phyloP scores from a whole-genome alignment of 768 basidiomycete genomes.

The Tulasnella sp. region DNA sequence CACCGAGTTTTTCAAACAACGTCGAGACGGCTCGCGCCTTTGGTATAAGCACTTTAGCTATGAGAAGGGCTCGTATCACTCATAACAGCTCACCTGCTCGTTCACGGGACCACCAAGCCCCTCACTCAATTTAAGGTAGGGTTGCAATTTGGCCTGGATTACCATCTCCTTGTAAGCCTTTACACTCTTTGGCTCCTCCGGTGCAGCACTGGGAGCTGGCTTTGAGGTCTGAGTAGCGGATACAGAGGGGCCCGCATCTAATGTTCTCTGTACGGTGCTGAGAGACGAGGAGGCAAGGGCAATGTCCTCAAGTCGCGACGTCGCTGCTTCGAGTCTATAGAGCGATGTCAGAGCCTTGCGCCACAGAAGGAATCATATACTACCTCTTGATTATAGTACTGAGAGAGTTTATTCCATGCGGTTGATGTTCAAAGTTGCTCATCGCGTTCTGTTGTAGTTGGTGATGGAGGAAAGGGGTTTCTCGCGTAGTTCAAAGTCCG shows the following conservation, averaged over 20 bases:
- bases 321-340: slow-evolving; percentile 76
- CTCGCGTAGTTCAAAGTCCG: not conserved
- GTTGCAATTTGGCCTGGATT: slow-evolving; percentile 57
- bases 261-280: slow-evolving; percentile 19
- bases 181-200: slow-evolving; percentile 47
- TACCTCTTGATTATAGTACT: slow-evolving; percentile 67
- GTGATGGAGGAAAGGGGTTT: not conserved
- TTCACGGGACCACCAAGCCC: slow-evolving; percentile 57
- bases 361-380: not conserved
- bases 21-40: slow-evolving; percentile 61
- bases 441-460: not conserved
- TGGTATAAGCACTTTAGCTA: slow-evolving; percentile 9
- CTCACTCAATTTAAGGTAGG: slow-evolving; percentile 59
- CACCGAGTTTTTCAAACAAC: slow-evolving; percentile 54
- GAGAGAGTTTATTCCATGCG: slow-evolving; percentile 50
- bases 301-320: slow-evolving; percentile 85
- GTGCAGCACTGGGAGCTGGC: slow-evolving; percentile 25
- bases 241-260: slow-evolving; percentile 24
- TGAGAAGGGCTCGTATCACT: not conserved
- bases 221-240: slow-evolving; percentile 28
- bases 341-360: not conserved
- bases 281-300: slow-evolving; percentile 36
- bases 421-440: slow-evolving; percentile 11
- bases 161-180: slow-evolving; percentile 61
- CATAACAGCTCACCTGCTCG: slow-evolving; percentile 35